A percentile compares a stretch with the other conserved stretches of the same genome.
Evolutionary conservation across 2,329 filamentous ascomycete genomes (phyloP).

Genomic region (Bipolaris oryzae): DNA sequence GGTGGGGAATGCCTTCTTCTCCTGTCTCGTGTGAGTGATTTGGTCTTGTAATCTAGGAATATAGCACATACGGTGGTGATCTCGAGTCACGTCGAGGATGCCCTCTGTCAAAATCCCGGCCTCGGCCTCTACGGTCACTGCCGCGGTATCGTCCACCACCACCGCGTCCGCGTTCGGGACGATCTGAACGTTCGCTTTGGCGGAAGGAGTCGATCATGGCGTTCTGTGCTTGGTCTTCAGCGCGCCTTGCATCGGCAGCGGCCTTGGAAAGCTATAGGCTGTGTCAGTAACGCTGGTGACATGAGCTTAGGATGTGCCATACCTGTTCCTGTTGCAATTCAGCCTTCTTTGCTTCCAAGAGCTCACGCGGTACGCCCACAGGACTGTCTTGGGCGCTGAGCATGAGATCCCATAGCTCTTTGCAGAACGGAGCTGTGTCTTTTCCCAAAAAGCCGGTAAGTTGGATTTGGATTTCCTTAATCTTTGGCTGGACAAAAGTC

Average conservation of each 20-base stretch:
- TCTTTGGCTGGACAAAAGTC: slow-evolving; percentile 72
- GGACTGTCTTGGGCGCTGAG: slow-evolving; percentile 87
- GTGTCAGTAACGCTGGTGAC: slow-evolving; percentile 25
- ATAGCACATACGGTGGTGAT: slow-evolving; percentile 52
- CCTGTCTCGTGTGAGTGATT: slow-evolving; percentile 42
- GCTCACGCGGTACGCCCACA: slow-evolving; percentile 90
- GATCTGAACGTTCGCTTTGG: slow-evolving; percentile 62
- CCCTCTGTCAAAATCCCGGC: slow-evolving; percentile 55
- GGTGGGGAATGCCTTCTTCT: slow-evolving; percentile 55
- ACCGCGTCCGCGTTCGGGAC: slow-evolving; percentile 54
- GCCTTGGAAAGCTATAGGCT: slow-evolving; percentile 76
- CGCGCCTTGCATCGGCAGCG: slow-evolving; percentile 73
- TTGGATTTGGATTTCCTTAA: slow-evolving; percentile 93
- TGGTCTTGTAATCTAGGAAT: neutral
- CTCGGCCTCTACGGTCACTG: slow-evolving; percentile 47
- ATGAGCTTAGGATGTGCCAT: slow-evolving; percentile 16
- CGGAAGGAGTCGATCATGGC: slow-evolving; percentile 72
- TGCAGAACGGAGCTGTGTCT: slow-evolving; percentile 86
- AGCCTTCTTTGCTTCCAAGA: slow-evolving; percentile 93
- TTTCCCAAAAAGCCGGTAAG: slow-evolving; percentile 95
- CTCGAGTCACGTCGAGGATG: slow-evolving; percentile 56
- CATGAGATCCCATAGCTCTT: slow-evolving; percentile 90
- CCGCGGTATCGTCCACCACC: slow-evolving; percentile 57
- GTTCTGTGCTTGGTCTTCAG: slow-evolving; percentile 67
- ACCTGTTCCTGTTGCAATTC: slow-evolving; percentile 97